Percentiles rank a stretch among this genome's conserved stretches.
Evolutionary conservation across 192 early-diverging fungal genomes (phyloP).

Genomic region (Gonapodya prolifera): DNA sequence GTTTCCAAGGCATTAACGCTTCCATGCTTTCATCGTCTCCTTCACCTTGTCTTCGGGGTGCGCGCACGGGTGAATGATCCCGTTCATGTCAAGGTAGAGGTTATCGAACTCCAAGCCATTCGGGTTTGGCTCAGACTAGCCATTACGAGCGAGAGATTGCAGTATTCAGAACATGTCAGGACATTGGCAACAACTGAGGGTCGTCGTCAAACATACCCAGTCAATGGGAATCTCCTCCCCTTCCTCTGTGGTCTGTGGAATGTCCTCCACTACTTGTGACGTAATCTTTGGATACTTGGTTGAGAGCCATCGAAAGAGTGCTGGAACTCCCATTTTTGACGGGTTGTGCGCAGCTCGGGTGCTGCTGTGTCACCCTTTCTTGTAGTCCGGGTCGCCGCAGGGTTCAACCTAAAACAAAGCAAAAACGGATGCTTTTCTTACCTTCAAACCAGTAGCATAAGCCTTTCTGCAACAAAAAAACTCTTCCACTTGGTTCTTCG

Average conservation of each 20-base stretch:
- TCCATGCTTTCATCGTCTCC: neutral
- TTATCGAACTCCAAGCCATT: slow-evolving; percentile 45
- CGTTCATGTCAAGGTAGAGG: slow-evolving; percentile 68
- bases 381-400: too few species aligned
- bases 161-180: neutral
- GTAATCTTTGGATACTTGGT: slow-evolving; percentile 65
- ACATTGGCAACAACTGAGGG: neutral
- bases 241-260: neutral
- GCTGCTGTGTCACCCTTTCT: too few species aligned
- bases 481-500: too few species aligned
- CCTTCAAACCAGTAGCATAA: too few species aligned
- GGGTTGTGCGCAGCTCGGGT: neutral
- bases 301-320: slow-evolving; percentile 45
- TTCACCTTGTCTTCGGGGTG: slow-evolving; percentile 60
- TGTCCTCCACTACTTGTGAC: slow-evolving; percentile 9
- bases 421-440: too few species aligned
- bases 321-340: neutral
- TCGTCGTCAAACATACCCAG: neutral
- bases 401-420: too few species aligned
- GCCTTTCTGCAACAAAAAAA: too few species aligned
- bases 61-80: slow-evolving; percentile 73
- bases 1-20: too few species aligned
- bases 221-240: neutral
- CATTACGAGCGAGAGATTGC: slow-evolving; percentile 46
- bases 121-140: slow-evolving; percentile 38